phyloP scores from a whole-genome alignment of 441 rosid species.

The Gossypium armourianum region DNA sequence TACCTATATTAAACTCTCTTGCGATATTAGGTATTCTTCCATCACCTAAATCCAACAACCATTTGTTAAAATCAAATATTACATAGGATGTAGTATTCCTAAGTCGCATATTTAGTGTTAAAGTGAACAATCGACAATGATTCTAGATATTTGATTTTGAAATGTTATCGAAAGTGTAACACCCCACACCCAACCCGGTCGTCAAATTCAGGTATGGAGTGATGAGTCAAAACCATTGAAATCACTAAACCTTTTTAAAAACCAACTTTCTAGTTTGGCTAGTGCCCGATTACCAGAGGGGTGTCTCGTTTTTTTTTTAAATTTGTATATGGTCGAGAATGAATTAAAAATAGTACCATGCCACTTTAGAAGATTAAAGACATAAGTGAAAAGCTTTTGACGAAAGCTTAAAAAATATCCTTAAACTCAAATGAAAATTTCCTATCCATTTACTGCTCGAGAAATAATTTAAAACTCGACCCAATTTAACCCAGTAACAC shows the following conservation, averaged over 20 bases:
- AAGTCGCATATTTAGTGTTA: neutral
- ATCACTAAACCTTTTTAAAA: neutral
- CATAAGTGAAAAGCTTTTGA: neutral
- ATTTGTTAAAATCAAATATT: neutral
- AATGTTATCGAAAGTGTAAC: neutral
- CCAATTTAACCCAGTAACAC: neutral
- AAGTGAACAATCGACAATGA: too few species aligned
- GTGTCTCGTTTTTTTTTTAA: neutral
- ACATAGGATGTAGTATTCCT: neutral
- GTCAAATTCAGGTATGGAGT: neutral
- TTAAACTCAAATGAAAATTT: neutral
- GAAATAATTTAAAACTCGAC: neutral
- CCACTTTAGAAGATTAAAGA: neutral
- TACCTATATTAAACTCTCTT: neutral
- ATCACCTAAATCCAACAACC: neutral
- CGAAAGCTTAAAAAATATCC: neutral
- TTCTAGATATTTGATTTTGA: too few species aligned
- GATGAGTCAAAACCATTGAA: neutral
- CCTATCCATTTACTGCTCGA: neutral
- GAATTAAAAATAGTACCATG: neutral
- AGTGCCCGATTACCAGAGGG: neutral
- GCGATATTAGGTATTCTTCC: neutral
- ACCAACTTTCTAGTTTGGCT: neutral
- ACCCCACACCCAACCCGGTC: neutral
- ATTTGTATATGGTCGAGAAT: neutral